Evolutionary conservation across 352 stramenopile genomes (phyloP).

Genomic region (Globisporangium nodosum): DNA sequence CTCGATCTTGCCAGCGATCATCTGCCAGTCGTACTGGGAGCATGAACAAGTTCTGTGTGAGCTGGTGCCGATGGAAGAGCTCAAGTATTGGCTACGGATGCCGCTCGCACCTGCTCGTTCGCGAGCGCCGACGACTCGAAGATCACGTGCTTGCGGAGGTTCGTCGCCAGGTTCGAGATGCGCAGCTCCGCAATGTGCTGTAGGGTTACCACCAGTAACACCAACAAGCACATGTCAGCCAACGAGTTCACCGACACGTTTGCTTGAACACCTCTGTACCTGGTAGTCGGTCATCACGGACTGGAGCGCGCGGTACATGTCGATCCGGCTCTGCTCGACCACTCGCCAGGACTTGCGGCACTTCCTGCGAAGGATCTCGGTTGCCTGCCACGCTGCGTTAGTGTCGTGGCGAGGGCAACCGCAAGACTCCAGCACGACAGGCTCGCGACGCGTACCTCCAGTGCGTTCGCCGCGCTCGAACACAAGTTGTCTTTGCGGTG

Average conservation of each 20-base stretch:
- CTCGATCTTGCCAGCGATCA: slow-evolving; percentile 66
- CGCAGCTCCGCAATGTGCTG: slow-evolving; percentile 79
- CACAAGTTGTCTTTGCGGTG: slow-evolving; percentile 68
- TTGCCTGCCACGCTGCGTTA: slow-evolving; percentile 25
- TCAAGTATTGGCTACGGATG: not conserved
- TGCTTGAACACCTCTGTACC: slow-evolving; percentile 17
- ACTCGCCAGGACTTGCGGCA: slow-evolving; percentile 55
- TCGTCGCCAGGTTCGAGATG: slow-evolving; percentile 64
- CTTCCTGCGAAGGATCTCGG: slow-evolving; percentile 55
- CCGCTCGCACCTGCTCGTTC: slow-evolving; percentile 63
- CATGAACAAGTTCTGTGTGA: not conserved
- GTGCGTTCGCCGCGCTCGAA: slow-evolving; percentile 41
- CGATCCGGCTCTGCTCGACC: slow-evolving; percentile 58
- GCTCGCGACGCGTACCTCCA: slow-evolving; percentile 35
- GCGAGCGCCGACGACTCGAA: slow-evolving; percentile 79
- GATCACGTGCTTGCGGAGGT: slow-evolving; percentile 77
- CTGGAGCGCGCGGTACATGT: slow-evolving; percentile 66
- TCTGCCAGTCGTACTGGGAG: slow-evolving; percentile 80
- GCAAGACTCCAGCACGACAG: too few species aligned
- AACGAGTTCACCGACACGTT: not conserved
- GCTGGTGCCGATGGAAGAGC: not conserved
- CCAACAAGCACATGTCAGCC: not conserved
- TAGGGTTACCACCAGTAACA: not conserved
- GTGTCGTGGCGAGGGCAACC: not conserved
- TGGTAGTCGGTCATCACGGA: slow-evolving; percentile 77